Evolutionary conservation across 345 rosid species (phyloP).

Genomic region (Populus euphratica): DNA sequence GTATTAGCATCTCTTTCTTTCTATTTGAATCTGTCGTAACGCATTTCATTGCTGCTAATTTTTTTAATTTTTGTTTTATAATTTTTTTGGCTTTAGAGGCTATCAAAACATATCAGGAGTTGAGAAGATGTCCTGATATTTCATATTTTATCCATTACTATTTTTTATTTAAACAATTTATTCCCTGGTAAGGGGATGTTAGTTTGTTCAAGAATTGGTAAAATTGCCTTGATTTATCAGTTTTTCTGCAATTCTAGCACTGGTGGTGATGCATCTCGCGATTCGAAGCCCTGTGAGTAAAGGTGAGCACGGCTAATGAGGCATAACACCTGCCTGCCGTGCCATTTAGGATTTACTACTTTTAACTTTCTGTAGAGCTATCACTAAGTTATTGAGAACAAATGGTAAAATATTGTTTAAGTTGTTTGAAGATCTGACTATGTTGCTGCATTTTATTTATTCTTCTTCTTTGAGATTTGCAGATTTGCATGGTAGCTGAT

Average conservation of each 20-base stretch:
- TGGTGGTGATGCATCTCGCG: constrained; percentile 91
- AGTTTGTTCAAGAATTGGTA: constrained; percentile 62
- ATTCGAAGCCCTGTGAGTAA: constrained; percentile 70
- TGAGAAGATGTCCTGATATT: constrained; percentile 84
- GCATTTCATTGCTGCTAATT: constrained; percentile 53
- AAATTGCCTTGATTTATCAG: constrained; percentile 63
- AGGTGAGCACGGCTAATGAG: constrained; percentile 96
- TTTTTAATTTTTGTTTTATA: constrained; percentile 3
- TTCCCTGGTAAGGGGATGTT: constrained; percentile 99
- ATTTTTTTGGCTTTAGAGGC: constrained; percentile 62
- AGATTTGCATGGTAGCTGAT: constrained; percentile 81
- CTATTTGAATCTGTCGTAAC: constrained; percentile 41
- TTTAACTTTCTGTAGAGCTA: constrained; percentile 22
- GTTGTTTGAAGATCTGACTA: not conserved
- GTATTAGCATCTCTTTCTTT: constrained; percentile 59
- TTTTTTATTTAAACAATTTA: constrained; percentile 34
- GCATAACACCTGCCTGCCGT: constrained; percentile 82
- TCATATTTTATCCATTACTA: constrained; percentile 35
- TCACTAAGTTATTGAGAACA: constrained; percentile 30
- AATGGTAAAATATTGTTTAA: not conserved
- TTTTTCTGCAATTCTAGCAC: constrained; percentile 86
- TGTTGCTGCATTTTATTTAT: constrained; percentile 23
- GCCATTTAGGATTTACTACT: constrained; percentile 62
- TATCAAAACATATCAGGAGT: constrained; percentile 68
- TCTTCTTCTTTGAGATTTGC: constrained; percentile 36